phyloP scores from a whole-genome alignment of 805 yeast species.

The Myxozyma vanderwaltii region DNA sequence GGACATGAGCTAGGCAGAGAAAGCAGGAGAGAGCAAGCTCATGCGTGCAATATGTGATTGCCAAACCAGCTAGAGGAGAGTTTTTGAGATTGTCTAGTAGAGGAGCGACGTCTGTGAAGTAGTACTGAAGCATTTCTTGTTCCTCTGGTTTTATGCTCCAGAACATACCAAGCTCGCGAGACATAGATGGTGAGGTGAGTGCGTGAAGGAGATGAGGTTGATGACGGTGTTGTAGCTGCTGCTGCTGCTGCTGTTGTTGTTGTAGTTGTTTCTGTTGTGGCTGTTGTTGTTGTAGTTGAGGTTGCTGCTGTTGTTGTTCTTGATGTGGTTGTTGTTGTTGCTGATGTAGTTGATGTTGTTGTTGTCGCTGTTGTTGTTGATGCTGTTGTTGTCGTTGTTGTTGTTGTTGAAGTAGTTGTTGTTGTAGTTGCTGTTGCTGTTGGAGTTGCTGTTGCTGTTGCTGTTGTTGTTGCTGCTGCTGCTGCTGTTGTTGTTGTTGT shows the following conservation, averaged over 20 bases:
- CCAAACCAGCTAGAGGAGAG: conserved; percentile 29
- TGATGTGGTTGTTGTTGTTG: conserved; percentile 1
- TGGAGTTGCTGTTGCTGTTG: background rate
- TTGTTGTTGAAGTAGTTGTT: background rate
- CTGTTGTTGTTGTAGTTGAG: background rate
- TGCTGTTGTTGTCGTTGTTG: conserved; percentile 4
- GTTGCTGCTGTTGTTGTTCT: conserved; percentile 8
- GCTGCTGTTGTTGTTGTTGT: conserved; percentile 4
- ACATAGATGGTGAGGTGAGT: conserved; percentile 5
- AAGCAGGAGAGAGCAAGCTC: conserved; percentile 31
- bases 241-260: background rate
- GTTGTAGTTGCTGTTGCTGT: conserved; percentile 1
- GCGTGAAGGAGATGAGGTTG: background rate
- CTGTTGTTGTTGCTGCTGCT: background rate
- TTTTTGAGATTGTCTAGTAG: conserved; percentile 28
- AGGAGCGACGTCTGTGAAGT: conserved; percentile 30
- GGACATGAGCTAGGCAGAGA: conserved; percentile 25
- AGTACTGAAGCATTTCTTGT: conserved; percentile 29
- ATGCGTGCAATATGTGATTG: conserved; percentile 30
- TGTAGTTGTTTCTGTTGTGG: conserved; percentile 4
- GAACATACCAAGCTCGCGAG: conserved; percentile 23
- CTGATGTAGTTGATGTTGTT: conserved; percentile 5
- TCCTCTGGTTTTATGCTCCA: conserved; percentile 29
- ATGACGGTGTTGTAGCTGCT: background rate
- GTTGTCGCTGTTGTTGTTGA: conserved; percentile 2